A percentile compares a stretch with the other conserved stretches of the same genome.
phyloP scores from a whole-genome alignment of 371 early-diverging fungal species.

The Mortierella sp. region DNA sequence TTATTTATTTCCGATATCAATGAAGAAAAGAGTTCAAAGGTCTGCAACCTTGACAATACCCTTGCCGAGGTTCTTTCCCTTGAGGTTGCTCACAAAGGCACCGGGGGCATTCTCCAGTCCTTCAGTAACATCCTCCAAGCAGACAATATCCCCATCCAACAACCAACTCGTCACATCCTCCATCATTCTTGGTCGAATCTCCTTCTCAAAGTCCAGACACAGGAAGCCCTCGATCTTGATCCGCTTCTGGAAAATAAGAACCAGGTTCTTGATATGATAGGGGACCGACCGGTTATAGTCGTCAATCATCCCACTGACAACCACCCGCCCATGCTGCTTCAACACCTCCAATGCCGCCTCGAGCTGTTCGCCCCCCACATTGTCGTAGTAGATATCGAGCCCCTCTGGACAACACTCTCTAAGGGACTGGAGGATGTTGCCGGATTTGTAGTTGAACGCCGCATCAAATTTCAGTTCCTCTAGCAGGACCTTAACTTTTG shows the following conservation, averaged over 20 bases:
- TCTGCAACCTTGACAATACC: constrained; percentile 67
- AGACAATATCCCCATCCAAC: constrained; percentile 61
- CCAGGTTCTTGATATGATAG: constrained; percentile 63
- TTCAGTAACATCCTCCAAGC: constrained; percentile 63
- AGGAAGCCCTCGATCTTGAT: constrained; percentile 70
- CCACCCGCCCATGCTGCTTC: constrained; percentile 65
- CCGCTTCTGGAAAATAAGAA: constrained; percentile 60
- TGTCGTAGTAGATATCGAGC: constrained; percentile 77
- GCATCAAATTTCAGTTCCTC: constrained; percentile 70
- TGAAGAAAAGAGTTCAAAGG: background rate
- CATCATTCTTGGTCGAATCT: constrained; percentile 51
- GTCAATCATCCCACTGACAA: constrained; percentile 71
- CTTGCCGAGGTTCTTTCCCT: constrained; percentile 79
- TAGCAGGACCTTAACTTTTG: constrained; percentile 70
- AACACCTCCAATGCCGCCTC: constrained; percentile 67
- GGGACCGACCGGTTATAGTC: constrained; percentile 66
- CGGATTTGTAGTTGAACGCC: constrained; percentile 82
- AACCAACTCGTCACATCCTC: constrained; percentile 62
- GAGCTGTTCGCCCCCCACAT: constrained; percentile 76
- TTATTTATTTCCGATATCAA: too few relatives aligned
- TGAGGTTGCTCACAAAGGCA: constrained; percentile 70
- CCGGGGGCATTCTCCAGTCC: constrained; percentile 73
- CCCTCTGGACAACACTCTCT: constrained; percentile 65
- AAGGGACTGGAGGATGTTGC: constrained; percentile 56
- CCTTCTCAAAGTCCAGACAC: constrained; percentile 55